These are phyloP conservation scores for Pleurotus tuber-regium DNA, from an alignment of 768 basidiomycete genomes.

Conservation along the genomic window DNA sequence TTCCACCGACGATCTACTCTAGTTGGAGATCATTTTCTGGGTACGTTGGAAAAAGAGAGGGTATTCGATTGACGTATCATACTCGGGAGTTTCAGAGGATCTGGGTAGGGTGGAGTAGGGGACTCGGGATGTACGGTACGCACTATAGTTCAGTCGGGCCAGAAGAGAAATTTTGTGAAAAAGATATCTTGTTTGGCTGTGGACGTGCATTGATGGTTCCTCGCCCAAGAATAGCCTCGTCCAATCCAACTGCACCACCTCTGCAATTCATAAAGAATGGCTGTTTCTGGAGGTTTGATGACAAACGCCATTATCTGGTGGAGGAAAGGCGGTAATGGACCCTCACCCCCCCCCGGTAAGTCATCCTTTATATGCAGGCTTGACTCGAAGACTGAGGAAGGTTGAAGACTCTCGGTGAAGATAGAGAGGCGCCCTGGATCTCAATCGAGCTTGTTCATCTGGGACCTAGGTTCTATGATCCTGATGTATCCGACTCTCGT, in stretches of 20 bases:
- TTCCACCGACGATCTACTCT: too few species aligned
- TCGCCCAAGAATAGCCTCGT: background rate
- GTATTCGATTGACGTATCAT: too few species aligned
- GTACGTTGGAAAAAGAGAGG: too few species aligned
- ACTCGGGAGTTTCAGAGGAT: too few species aligned
- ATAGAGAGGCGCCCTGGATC: too few species aligned
- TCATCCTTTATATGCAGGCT: background rate
- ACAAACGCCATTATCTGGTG: background rate
- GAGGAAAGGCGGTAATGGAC: constrained; percentile 1
- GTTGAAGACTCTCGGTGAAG: background rate
- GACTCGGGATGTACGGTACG: background rate
- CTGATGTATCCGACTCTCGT: background rate
- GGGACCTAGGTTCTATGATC: background rate
- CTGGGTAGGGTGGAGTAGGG: background rate
- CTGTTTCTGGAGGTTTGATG: background rate
- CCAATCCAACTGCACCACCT: constrained; percentile 1
- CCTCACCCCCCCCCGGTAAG: too few species aligned
- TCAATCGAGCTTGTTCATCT: background rate
- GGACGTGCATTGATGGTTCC: background rate
- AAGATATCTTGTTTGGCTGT: background rate
- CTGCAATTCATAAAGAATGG: background rate
- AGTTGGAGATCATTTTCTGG: too few species aligned
- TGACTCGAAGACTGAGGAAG: background rate
- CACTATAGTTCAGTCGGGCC: background rate
- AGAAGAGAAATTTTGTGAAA: background rate